Evolutionary conservation across 1,284 basidiomycete genomes (phyloP).

Genomic region (Jaminaea rosea): DNA sequence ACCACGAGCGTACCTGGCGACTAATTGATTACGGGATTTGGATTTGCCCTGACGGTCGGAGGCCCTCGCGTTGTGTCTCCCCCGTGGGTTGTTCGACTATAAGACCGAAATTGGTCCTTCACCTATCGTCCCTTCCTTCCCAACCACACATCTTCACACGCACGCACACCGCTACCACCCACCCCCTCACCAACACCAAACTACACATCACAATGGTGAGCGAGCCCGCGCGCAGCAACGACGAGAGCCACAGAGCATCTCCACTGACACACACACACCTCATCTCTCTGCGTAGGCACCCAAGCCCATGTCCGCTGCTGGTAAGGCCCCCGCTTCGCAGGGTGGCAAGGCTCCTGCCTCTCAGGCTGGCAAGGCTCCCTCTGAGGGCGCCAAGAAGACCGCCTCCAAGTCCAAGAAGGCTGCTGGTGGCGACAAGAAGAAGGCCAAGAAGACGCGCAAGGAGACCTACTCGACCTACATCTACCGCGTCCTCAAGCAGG

Average conservation of each 20-base stretch:
- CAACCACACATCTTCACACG: no score
- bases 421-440: conserved; percentile 57
- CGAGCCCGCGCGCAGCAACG: neutral
- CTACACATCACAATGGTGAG: conserved; percentile 3
- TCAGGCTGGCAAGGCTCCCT: conserved; percentile 46
- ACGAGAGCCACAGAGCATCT: neutral
- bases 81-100: no score
- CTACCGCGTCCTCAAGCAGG: conserved; percentile 57
- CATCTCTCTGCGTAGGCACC: conserved; percentile 32
- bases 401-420: conserved; percentile 49
- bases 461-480: conserved; percentile 51
- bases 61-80: no score
- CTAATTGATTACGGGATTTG: no score
- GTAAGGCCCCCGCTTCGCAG: conserved; percentile 54
- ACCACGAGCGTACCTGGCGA: no score
- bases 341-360: conserved; percentile 55
- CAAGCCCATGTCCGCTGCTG: conserved; percentile 41
- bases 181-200: conserved; percentile 3
- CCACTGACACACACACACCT: conserved; percentile 5
- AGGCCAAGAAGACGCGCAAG: conserved; percentile 57
- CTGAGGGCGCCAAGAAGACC: conserved; percentile 59
- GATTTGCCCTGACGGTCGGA: no score
- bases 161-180: conserved; percentile 7
- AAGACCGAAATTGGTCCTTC: no score
- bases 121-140: no score